Evolutionary conservation across 106 monocot species (phyloP).

Genomic region (Allium sativum): DNA sequence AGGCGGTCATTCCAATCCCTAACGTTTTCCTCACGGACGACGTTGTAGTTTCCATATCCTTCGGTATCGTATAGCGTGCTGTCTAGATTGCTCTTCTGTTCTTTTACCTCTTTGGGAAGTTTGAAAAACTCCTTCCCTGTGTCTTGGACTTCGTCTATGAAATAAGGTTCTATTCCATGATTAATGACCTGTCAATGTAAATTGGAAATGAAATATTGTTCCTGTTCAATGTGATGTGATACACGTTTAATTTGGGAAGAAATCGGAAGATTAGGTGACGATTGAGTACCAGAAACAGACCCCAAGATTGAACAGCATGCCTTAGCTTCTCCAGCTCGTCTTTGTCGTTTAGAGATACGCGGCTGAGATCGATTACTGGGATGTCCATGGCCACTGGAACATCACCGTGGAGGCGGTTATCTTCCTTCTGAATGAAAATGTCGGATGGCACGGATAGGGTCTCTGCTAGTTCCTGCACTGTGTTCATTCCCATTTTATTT

Average conservation of each 20-base stretch:
- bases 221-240: no score
- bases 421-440: neutral
- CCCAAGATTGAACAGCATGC: neutral
- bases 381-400: neutral
- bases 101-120: constrained; percentile 35
- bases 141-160: constrained; percentile 36
- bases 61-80: constrained; percentile 23
- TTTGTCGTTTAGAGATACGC: neutral
- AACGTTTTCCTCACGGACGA: constrained; percentile 25
- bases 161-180: constrained; percentile 24
- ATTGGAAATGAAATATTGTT: neutral
- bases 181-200: constrained; percentile 13
- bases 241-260: no score
- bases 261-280: neutral
- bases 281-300: neutral
- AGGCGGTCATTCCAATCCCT: constrained; percentile 54
- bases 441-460: neutral
- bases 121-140: constrained; percentile 28
- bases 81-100: constrained; percentile 27
- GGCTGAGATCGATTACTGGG: neutral
- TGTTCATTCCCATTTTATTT: neutral
- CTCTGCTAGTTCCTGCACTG: neutral
- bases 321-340: neutral
- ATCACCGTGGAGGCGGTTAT: neutral
- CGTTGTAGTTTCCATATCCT: constrained; percentile 49